Evolutionary conservation across 768 basidiomycete genomes (phyloP).

Genomic region (Lyophyllum atratum): DNA sequence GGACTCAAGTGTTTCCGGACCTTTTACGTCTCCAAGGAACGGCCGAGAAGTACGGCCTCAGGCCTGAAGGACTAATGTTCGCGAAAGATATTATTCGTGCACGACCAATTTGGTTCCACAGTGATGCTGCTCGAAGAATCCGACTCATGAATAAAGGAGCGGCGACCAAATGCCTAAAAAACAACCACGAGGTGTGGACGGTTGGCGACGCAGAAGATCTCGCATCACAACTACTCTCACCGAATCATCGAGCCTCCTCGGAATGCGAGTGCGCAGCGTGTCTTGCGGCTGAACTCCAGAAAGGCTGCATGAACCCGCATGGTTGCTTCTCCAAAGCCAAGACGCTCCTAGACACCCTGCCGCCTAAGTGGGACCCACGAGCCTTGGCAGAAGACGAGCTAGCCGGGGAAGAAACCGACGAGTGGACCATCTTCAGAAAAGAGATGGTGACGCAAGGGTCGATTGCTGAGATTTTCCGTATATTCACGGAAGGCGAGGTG

Average conservation of each 20-base stretch:
- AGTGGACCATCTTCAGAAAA: not conserved
- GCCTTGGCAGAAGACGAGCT: not conserved
- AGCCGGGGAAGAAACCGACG: not conserved
- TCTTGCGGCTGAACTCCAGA: not conserved
- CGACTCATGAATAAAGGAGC: not conserved
- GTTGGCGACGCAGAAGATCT: slow-evolving; percentile 5
- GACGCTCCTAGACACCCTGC: slow-evolving; percentile 16
- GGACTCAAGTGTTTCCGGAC: not conserved
- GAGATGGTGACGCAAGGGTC: not conserved
- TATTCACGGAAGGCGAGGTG: not conserved
- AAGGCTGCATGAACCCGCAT: slow-evolving; percentile 12
- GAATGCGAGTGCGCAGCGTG: not conserved
- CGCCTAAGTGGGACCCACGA: slow-evolving; percentile 23
- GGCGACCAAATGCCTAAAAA: slow-evolving; percentile 15
- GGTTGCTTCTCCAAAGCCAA: slow-evolving; percentile 15
- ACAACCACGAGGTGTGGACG: slow-evolving; percentile 14
- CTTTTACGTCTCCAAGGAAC: slow-evolving; percentile 7
- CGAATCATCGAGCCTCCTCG: not conserved
- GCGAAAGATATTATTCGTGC: slow-evolving; percentile 9
- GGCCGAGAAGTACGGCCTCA: slow-evolving; percentile 21
- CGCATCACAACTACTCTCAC: not conserved
- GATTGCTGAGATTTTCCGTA: not conserved
- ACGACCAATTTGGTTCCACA: slow-evolving; percentile 35
- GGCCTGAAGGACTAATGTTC: not conserved
- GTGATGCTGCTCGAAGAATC: slow-evolving; percentile 5